Percentiles rank a stretch among this genome's conserved stretches.
These are phyloP conservation scores for Arthroderma sp. DNA, from an alignment of 2,329 filamentous ascomycete genomes.

Conservation along the genomic window DNA sequence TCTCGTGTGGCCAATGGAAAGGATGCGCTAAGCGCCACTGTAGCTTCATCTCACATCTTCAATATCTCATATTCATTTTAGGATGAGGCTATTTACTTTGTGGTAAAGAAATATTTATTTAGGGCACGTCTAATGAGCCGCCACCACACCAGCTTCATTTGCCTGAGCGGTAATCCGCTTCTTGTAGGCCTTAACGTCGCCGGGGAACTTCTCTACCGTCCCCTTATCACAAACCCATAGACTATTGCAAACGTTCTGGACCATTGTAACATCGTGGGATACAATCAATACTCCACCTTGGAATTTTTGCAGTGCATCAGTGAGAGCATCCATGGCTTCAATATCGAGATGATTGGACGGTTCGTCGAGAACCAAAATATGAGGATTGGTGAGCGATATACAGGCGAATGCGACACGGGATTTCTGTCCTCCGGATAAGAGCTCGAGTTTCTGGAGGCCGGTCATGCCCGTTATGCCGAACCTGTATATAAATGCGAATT, in stretches of 20 bases:
- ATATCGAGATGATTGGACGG: slow-evolving; percentile 98
- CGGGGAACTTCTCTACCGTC: slow-evolving; percentile 88
- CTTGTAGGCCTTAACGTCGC: slow-evolving; percentile 94
- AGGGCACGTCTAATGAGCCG: slow-evolving; percentile 18
- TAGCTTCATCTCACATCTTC: too few relatives aligned
- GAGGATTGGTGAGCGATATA: slow-evolving; percentile 79
- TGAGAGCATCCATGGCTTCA: slow-evolving; percentile 94
- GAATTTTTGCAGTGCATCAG: slow-evolving; percentile 70
- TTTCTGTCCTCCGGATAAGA: slow-evolving; percentile 94
- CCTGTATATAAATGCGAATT: slow-evolving; percentile 13
- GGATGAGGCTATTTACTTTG: too few relatives aligned
- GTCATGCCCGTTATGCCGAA: slow-evolving; percentile 82
- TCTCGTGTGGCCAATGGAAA: too few relatives aligned
- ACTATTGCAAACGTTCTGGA: slow-evolving; percentile 88
- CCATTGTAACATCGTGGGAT: slow-evolving; percentile 96
- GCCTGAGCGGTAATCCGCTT: slow-evolving; percentile 87
- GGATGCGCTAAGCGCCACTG: too few relatives aligned
- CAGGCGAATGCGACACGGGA: slow-evolving; percentile 98
- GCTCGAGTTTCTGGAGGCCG: slow-evolving; percentile 85
- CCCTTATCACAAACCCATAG: slow-evolving; percentile 95
- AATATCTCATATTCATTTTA: too few relatives aligned
- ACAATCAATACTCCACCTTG: slow-evolving; percentile 96
- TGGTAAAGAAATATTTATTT: too few relatives aligned
- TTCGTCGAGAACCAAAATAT: slow-evolving; percentile 95
- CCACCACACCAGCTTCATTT: slow-evolving; percentile 66